Percentiles rank a stretch among this genome's conserved stretches.
phyloP scores from a whole-genome alignment of 768 basidiomycete species.

The Gloeopeniophorella convolvens region DNA sequence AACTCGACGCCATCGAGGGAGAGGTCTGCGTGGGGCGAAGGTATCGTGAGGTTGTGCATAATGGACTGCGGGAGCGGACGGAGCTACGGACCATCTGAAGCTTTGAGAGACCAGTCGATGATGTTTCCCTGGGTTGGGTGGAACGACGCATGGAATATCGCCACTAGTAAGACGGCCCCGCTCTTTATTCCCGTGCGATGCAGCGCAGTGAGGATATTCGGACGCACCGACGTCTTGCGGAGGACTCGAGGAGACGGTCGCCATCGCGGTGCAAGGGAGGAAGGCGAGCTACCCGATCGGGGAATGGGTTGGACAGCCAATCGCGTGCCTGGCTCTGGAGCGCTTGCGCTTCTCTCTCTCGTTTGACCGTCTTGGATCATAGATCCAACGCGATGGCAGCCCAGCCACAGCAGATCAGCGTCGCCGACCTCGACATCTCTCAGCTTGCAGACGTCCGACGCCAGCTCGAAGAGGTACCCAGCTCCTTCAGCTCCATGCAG shows the following conservation, averaged over 20 bases:
- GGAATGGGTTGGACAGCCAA: not conserved
- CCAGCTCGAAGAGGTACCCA: constrained; percentile 85
- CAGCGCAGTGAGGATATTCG: not conserved
- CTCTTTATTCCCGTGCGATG: not conserved
- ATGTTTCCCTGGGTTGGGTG: constrained; percentile 78
- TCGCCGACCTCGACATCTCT: constrained; percentile 75
- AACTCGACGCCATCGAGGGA: constrained; percentile 71
- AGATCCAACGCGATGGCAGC: constrained; percentile 7
- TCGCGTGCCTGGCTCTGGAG: not conserved
- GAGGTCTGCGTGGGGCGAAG: constrained; percentile 42
- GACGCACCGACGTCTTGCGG: constrained; percentile 12
- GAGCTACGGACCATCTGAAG: constrained; percentile 51
- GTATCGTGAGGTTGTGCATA: too few species aligned
- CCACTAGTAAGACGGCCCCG: constrained; percentile 39
- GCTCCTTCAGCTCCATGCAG: not conserved
- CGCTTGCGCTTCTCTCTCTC: not conserved
- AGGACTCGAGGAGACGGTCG: not conserved
- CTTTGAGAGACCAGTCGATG: constrained; percentile 73
- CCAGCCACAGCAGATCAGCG: constrained; percentile 65
- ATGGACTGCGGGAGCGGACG: not conserved
- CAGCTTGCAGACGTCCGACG: constrained; percentile 87
- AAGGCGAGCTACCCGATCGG: not conserved
- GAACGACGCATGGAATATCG: constrained; percentile 80
- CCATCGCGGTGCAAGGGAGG: not conserved
- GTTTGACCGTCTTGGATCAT: not conserved